Base-by-base conservation (phyloP, 208 protist genomes). In the Polymyxa betae region DNA sequence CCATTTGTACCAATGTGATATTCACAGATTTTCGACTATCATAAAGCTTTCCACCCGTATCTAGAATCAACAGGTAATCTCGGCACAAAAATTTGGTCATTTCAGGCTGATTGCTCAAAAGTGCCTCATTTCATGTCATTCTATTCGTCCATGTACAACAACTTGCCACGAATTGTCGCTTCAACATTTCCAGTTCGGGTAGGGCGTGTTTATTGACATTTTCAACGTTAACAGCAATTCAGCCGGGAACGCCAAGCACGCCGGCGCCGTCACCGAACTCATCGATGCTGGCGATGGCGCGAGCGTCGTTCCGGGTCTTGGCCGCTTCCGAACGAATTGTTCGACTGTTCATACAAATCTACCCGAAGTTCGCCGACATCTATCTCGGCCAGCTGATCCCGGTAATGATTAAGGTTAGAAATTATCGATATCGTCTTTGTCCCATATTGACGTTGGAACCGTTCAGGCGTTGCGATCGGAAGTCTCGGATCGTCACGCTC, bases 31-130 rank as follows among this genome's bases (percentile, higher is more conserved):
- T 82, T 45, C 72, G 72, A 82, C n/a, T 82, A 45, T 43, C 72
- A 82, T n/a, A 82, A 82, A 43, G 40, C 72, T 35, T 82, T 38
- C n/a, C 72, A 82, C n/a, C 72, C 72, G 72, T 43, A 82, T 43
- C 72, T 82, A n/a, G 72, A 82, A 35, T 20, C 5, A 20, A 82
- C 72, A 35, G 49, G 49, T 60, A 5, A 5, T 60, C 24, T 29
- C 24, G 49, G n/a, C n/a, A n/a, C n/a, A n/a, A n/a, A 60, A 29
- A 29, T 60, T 60, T 5, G 49, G 49, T 60, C 49, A 5, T 60
- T 60, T 60, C 24, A 29, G 5, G 24, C 24, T 60, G 12, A 60
- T 29, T 60, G 24, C 24, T 24, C 5, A 60, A 60, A 29, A 60
- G 72, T 82, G 12, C 72, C 5, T 38, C 72, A 82, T 82, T 82